phyloP scores from a whole-genome alignment of 2,329 filamentous ascomycete species.

The Diaporthe vexans region DNA sequence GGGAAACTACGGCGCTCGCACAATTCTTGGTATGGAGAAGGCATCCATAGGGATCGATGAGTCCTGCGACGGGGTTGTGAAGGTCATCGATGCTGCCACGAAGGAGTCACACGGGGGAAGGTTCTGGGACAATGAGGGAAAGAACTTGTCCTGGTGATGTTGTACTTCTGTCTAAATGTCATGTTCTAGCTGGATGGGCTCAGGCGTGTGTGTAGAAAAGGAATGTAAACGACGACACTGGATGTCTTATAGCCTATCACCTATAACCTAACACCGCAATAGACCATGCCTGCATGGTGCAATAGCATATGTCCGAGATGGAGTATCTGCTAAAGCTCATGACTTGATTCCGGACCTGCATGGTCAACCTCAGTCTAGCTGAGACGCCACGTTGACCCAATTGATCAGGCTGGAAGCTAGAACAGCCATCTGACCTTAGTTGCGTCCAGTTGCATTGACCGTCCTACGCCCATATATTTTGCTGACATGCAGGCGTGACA shows the following conservation, averaged over 20 bases:
- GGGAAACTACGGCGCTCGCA: conserved; percentile 38
- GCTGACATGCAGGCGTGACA: too few species aligned
- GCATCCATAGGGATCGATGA: conserved; percentile 4
- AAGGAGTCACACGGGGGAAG: conserved; percentile 7
- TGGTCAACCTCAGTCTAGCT: background rate
- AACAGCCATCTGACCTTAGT: background rate
- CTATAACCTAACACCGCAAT: background rate
- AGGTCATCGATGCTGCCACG: conserved; percentile 35
- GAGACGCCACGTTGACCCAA: background rate
- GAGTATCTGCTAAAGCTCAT: too few species aligned
- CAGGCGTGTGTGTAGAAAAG: background rate
- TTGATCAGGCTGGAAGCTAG: background rate
- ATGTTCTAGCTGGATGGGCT: background rate
- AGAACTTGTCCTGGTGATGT: background rate
- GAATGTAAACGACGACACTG: too few species aligned
- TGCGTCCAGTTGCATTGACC: too few species aligned
- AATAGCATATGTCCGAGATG: background rate
- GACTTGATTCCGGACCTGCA: too few species aligned
- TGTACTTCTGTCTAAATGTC: too few species aligned
- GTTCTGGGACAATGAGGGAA: conserved; percentile 19
- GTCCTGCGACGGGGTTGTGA: conserved; percentile 15
- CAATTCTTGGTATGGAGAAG: background rate
- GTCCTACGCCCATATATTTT: too few species aligned
- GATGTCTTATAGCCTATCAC: background rate
- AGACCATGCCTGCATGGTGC: too few species aligned